phyloP scores from a whole-genome alignment of 176 grass and related monocot genomes.

The Triticum aestivum region IWGSC_CS_RefSeq_v2.1 NC_057797.1:615713934-615714433 shows the following conservation, averaged over 20 bases:
- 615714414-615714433: no score
- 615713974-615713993: neutral
- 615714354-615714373: neutral
- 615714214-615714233: slow-evolving; percentile 68
- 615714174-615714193: slow-evolving; percentile 44
- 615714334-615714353: neutral
- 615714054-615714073: slow-evolving; percentile 72
- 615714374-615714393: no score
- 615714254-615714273: slow-evolving; percentile 36
- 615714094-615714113: slow-evolving; percentile 68
- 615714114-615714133: slow-evolving; percentile 67
- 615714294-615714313: neutral
- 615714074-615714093: slow-evolving; percentile 75
- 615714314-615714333: neutral
- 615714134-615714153: slow-evolving; percentile 54
- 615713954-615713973: neutral
- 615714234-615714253: slow-evolving; percentile 70
- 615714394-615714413: no score
- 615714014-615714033: neutral
- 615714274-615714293: no score
- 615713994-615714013: neutral
- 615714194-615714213: slow-evolving; percentile 97
- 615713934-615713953: neutral
- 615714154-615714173: slow-evolving; percentile 1
- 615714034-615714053: slow-evolving; percentile 74